Evolutionary conservation across 2,329 filamentous ascomycete species (phyloP).

Genomic region (Alternaria alternata): DNA sequence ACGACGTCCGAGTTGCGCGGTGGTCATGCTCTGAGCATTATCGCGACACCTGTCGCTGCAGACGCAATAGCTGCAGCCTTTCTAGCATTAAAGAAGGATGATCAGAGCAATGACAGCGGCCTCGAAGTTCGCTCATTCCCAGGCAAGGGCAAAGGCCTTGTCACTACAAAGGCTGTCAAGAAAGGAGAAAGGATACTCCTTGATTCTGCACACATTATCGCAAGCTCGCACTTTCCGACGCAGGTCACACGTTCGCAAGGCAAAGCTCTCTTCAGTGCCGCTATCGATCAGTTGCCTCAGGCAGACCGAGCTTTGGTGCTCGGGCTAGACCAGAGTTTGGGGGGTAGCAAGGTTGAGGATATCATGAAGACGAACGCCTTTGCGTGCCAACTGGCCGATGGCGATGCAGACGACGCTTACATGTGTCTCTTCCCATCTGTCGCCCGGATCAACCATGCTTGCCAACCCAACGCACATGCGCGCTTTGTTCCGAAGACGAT

Average conservation of each 20-base stretch:
- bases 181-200: conserved; percentile 30
- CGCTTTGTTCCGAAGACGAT: conserved; percentile 29
- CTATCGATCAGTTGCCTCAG: conserved; percentile 17
- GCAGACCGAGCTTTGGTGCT: conserved; percentile 17
- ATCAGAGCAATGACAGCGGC: not conserved
- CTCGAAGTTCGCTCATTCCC: conserved; percentile 28
- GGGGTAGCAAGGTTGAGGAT: conserved; percentile 25
- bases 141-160: conserved; percentile 35
- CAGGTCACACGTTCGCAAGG: conserved; percentile 19
- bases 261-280: conserved; percentile 21
- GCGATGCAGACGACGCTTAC: conserved; percentile 29
- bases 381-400: conserved; percentile 32
- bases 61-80: conserved; percentile 22
- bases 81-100: conserved; percentile 2
- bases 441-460: conserved; percentile 37
- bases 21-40: conserved; percentile 30
- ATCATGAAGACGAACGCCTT: conserved; percentile 38
- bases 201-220: conserved; percentile 30
- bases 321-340: conserved; percentile 25
- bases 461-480: conserved; percentile 33
- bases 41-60: conserved; percentile 27
- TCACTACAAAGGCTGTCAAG: conserved; percentile 23
- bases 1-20: conserved; percentile 22
- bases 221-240: conserved; percentile 28
- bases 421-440: conserved; percentile 36